Evolutionary conservation across 2,329 filamentous ascomycete genomes (phyloP), one percentile per base, ranked within the genome.

Genomic region (Fusarium liriodendri): DNA sequence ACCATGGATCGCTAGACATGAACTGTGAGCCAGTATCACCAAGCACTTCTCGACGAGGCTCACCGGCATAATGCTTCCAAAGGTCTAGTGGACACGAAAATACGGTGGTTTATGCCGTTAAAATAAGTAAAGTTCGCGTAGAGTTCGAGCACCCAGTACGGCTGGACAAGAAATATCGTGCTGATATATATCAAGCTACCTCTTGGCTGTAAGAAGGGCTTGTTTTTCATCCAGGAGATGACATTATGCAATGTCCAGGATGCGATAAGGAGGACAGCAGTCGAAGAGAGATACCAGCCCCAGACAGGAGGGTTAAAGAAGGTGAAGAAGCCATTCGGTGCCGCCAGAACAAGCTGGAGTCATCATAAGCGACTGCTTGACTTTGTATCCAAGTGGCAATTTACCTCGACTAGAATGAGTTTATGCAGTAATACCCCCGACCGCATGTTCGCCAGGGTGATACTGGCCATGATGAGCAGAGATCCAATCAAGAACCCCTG

Each of bases 181-280:
- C 83, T 82, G 60, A 92, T 89, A 76, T 91, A 92, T 64, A 91
- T 79, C 11, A 83, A 77, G 55, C 86, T 90, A 33, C 86, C 85
- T 9, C 83, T 81, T 33, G 81, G 84, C 4, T 84, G 84, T 9
- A 92, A 82, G 74, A 92, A 91, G 0, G 90, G 90, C 62, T 86
- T 87, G 71, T 89, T 90, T 80, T 92, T 92, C 80, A 93, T 87
- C 91, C 90, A 93, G 1, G 90, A 87, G 68, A 93, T 89, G 69
- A 92, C 85, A 71, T 92, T 93, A 79, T 93, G 91, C 10, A 93
- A 80, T 14, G 84, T 86, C 89, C 90, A 92, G 5, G 89, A 91
- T n/a, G 86, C 82, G 72, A 91, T 91, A 27, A 93, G 85, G 20
- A 89, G 85, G 9, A 92, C 87, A 9, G 89, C 90, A 3, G 88